These are phyloP conservation scores for Glycine tomentella DNA, from an alignment of 306 rosid species.

Conservation along the genomic window DNA sequence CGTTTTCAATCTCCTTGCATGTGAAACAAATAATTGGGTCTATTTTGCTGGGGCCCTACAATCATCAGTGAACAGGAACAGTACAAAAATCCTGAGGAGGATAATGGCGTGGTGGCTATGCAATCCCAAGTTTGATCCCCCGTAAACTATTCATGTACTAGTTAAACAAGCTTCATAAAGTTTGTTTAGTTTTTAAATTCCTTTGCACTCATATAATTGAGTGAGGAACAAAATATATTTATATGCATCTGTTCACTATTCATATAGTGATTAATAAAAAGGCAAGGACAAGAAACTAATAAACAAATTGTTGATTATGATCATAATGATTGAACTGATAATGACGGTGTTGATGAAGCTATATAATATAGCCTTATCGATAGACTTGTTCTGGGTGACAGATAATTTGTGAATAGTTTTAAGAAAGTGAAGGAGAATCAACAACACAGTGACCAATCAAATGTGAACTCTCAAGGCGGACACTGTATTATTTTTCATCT, in stretches of 20 bases:
- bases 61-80: conserved; percentile 60
- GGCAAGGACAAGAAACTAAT: conserved; percentile 37
- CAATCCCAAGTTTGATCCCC: conserved; percentile 55
- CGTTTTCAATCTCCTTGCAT: conserved; percentile 52
- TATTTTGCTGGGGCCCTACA: conserved; percentile 58
- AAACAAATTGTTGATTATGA: conserved; percentile 37
- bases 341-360: conserved; percentile 56
- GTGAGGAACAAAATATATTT: conserved; percentile 25
- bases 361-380: conserved; percentile 46
- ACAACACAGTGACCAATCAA: neutral
- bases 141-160: conserved; percentile 28
- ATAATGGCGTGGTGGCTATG: conserved; percentile 57
- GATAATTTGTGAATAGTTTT: conserved; percentile 50
- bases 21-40: conserved; percentile 80
- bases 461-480: too few species aligned
- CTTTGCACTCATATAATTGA: conserved; percentile 45
- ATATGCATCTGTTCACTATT: neutral
- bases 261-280: conserved; percentile 24
- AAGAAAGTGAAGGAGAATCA: conserved; percentile 40
- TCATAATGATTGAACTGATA: conserved; percentile 60
- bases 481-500: neutral
- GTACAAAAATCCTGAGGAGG: conserved; percentile 62
- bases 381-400: conserved; percentile 59
- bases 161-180: conserved; percentile 34
- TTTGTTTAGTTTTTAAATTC: conserved; percentile 45